A percentile compares a stretch with the other conserved stretches of the same genome.
Evolutionary conservation across 2,329 filamentous ascomycete species (phyloP).

Genomic region (Arthrobotrys musiformis): DNA sequence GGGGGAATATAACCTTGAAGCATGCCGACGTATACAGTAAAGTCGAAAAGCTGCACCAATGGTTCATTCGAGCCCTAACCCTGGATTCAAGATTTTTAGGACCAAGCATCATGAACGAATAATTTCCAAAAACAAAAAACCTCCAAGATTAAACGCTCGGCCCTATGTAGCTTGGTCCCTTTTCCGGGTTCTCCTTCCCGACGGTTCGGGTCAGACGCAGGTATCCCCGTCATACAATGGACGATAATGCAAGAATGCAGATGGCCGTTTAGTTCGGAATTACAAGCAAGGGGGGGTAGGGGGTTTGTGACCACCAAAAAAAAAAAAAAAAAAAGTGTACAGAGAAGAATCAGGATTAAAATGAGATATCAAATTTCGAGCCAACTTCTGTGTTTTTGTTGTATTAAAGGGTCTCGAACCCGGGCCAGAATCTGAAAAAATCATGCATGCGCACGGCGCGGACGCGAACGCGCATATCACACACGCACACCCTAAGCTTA

Average conservation of each 20-base stretch:
- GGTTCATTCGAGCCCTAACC: slow-evolving; percentile 30
- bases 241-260: slow-evolving; percentile 15
- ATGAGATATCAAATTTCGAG: slow-evolving; percentile 14
- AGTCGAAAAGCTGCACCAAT: not conserved
- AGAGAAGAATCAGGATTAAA: too few relatives aligned
- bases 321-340: not conserved
- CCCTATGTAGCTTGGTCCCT: not conserved
- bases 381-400: not conserved
- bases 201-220: slow-evolving; percentile 30
- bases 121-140: too few relatives aligned
- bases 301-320: too few relatives aligned
- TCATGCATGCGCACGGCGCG: too few relatives aligned
- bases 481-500: too few relatives aligned
- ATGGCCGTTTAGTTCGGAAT: not conserved
- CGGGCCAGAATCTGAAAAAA: not conserved
- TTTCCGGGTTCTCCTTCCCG: slow-evolving; percentile 35
- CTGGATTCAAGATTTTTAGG: slow-evolving; percentile 9
- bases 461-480: too few relatives aligned
- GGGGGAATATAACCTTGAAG: too few relatives aligned
- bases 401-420: not conserved
- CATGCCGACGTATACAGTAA: too few relatives aligned
- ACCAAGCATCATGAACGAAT: slow-evolving; percentile 21
- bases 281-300: too few relatives aligned
- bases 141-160: slow-evolving; percentile 20
- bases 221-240: slow-evolving; percentile 23